Base-by-base conservation (phyloP, 2,329 filamentous ascomycete species). In the Aspergillus eucalypticola region DNA sequence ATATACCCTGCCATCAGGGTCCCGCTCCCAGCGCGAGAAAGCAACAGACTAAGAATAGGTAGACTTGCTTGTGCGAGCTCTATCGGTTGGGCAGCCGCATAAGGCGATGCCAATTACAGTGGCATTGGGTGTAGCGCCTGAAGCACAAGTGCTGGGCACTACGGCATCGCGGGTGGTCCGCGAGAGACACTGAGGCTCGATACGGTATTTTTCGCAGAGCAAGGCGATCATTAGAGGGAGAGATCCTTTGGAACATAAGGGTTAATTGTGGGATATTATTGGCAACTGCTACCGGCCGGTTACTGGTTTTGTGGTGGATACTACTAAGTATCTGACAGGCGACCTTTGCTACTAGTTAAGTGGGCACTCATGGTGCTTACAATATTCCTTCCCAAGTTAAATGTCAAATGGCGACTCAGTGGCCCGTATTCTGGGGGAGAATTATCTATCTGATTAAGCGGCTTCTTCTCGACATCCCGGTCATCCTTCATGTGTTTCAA, bases 11-110 rank as follows among this genome's bases (percentile, higher is more conserved):
- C 19, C 2, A 21, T 21, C 19, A 21, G 19, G 19, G 19, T 21
- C 19, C 19, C 19, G 19, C 2, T 3, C 19, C 3, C 19, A 21
- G 19, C 19, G 3, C 19, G 19, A 21, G 3, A 21, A 21, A 3
- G 19, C 19, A 21, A 3, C 32, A 53, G 11, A 41, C 21, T 13
- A n/a, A 5, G 29, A 75, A 0, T 69, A 76, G 13, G 73, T 69
- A 6, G 69, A 76, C 11, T 73, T 69, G 5, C 76, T 81, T 1
- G 79, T 78, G 15, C 74, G 80, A 13, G 80, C 81, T 19, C 73
- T 86, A 56, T 85, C 82, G 1, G 83, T 85, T 56, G 82, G 81
- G 0, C 83, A 86, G 61, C 83, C 83, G 5, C 84, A 86, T 71
- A 81, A 79, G 63, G 84, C 84, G 7, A 78, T 84, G 3, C 84